Base-by-base conservation (phyloP, 192 early-diverging fungal species). In the Umbelopsis sp. region DNA sequence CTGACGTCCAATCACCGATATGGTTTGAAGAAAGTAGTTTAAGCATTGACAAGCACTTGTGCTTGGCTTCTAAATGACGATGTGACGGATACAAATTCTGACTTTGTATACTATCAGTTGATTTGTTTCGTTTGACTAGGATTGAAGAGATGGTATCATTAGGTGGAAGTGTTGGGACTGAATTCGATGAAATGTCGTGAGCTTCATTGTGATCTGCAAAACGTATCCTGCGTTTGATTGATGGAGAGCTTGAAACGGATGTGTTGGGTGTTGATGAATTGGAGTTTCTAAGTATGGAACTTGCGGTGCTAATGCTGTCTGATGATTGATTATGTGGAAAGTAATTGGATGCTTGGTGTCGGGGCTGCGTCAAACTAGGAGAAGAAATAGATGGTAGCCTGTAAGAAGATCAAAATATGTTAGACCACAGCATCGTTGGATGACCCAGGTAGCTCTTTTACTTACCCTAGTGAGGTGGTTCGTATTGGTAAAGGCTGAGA, bases 1-100 rank as follows among this genome's bases (percentile, higher is more conserved):
- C 65, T 1, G 73, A 27, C 8, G 69, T 72, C 85, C 85, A 86
- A 9, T 78, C 78, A 21, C 73, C 58, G 50, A 80, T 46, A 58
- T 70, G 58, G 61, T 71, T 75, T 18, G 72, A 70, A 13, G 71
- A 68, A 25, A 78, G 64, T 15, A 73, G 64, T 22, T 86, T 82
- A 18, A 82, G 80, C 64, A 66, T 72, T 10, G 73, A 67, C 37
- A 77, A 52, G 13, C 71, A 51, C 35, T 72, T 41, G 35, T 69
- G 68, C 16, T 71, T 67, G 2, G 66, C 75, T 22, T 80, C 77
- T 2, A 71, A 72, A 53, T 86, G 78, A 35, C 74, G 73, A 47
- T 81, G 72, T 5, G 80, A 44, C 22, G 75, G 75, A 48, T 77
- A 77, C 25, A 77, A 50, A 21, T 74, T 74, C 47, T 53, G 27